A percentile compares a stretch with the other conserved stretches of the same genome.
phyloP scores from a whole-genome alignment of 2,329 filamentous ascomycete genomes.

The Oidium heveae region DNA sequence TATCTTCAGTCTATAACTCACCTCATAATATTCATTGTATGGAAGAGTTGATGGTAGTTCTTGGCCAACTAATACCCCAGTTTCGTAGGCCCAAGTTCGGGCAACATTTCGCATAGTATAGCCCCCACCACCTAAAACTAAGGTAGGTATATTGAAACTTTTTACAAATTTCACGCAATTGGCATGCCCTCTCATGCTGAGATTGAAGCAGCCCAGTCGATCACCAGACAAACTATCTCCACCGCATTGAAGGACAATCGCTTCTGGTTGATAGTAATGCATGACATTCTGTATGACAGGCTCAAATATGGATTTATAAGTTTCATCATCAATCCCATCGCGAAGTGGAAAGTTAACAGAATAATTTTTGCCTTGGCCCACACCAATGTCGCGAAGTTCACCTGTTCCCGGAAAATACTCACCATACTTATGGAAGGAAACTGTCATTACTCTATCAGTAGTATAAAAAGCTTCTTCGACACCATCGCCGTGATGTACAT shows the following conservation, averaged over 20 bases:
- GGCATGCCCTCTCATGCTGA: conserved; percentile 89
- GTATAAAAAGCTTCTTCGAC: conserved; percentile 88
- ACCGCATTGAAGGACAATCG: conserved; percentile 87
- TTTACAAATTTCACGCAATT: conserved; percentile 87
- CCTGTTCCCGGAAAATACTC: conserved; percentile 90
- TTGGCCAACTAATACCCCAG: conserved; percentile 64
- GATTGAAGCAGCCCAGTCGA: conserved; percentile 83
- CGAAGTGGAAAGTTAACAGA: conserved; percentile 77
- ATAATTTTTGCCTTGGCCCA: conserved; percentile 72
- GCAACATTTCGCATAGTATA: conserved; percentile 97
- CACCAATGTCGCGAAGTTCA: conserved; percentile 62
- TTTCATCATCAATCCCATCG: conserved; percentile 71
- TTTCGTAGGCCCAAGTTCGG: conserved; percentile 92
- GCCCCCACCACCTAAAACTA: conserved; percentile 86
- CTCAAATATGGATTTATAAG: conserved; percentile 80
- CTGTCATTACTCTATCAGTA: conserved; percentile 76
- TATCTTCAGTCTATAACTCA: conserved; percentile 23
- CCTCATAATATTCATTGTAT: conserved; percentile 87
- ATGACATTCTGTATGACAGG: conserved; percentile 73
- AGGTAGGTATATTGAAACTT: conserved; percentile 54
- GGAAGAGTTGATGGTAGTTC: conserved; percentile 63
- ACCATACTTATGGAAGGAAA: conserved; percentile 91
- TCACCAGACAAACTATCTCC: conserved; percentile 89
- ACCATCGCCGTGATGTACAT: conserved; percentile 81
- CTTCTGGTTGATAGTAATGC: conserved; percentile 66